phyloP scores from a whole-genome alignment of 2,329 filamentous ascomycete genomes.

The Tolypocladium ophioglossoides region DNA sequence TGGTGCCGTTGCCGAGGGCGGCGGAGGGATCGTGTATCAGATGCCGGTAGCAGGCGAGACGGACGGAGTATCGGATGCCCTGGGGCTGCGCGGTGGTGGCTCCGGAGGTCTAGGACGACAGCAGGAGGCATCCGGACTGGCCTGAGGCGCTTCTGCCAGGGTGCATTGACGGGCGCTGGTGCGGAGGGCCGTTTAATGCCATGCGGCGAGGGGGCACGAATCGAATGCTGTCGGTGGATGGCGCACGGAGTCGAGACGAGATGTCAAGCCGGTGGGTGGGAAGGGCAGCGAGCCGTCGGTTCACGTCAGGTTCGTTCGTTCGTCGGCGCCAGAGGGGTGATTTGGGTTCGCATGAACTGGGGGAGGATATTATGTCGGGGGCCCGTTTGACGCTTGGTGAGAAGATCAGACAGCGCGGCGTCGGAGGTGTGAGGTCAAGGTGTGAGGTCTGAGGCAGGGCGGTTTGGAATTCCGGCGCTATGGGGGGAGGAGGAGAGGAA shows the following conservation, averaged over 20 bases:
- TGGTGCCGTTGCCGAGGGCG: conserved; percentile 7
- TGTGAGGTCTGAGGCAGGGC: neutral
- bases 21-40: conserved; percentile 8
- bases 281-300: neutral
- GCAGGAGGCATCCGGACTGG: conserved; percentile 43
- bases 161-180: neutral
- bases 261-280: neutral
- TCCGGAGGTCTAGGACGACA: conserved; percentile 34
- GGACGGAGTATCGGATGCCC: conserved; percentile 26
- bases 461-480: neutral
- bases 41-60: conserved; percentile 6
- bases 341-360: neutral
- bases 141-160: conserved; percentile 24
- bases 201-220: neutral
- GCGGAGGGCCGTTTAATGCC: neutral
- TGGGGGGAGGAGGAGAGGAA: neutral
- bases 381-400: conserved; percentile 1
- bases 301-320: neutral
- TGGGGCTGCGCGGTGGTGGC: conserved; percentile 21
- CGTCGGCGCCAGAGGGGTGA: too few species aligned
- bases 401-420: neutral
- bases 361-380: neutral
- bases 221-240: neutral
- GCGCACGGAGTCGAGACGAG: neutral
- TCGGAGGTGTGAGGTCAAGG: neutral